Percentiles rank a stretch among this genome's conserved stretches.
phyloP scores from a whole-genome alignment of 306 rosid genomes.

The Trifolium fragiferum region DNA sequence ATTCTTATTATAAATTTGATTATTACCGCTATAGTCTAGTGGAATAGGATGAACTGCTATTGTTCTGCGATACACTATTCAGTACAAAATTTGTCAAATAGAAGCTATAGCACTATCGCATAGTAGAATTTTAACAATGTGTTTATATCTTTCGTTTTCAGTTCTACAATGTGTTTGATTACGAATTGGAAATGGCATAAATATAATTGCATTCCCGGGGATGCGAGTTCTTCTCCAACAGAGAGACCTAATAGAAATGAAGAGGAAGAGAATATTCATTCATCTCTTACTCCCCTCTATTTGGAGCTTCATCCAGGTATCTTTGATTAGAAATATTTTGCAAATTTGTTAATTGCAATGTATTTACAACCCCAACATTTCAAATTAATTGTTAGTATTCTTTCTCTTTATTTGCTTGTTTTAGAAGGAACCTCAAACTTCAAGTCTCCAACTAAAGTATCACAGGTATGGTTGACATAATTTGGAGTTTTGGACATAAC shows the following conservation, averaged over 20 bases:
- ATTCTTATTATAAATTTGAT: not conserved
- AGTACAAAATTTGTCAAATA: no score
- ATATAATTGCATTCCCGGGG: constrained; percentile 30
- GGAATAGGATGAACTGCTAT: no score
- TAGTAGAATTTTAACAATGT: no score
- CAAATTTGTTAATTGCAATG: constrained; percentile 7
- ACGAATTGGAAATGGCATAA: constrained; percentile 50
- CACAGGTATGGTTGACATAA: constrained; percentile 39
- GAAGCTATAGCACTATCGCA: no score
- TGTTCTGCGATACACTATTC: no score
- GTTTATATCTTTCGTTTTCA: constrained; percentile 8
- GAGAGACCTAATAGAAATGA: not conserved
- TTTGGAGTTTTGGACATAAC: not conserved
- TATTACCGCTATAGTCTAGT: no score
- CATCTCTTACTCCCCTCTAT: constrained; percentile 30
- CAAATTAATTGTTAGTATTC: constrained; percentile 2
- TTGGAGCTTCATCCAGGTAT: constrained; percentile 41
- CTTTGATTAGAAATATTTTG: constrained; percentile 27
- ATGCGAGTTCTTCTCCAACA: constrained; percentile 32
- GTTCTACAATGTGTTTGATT: constrained; percentile 48
- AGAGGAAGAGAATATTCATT: constrained; percentile 30
- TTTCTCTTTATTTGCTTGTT: constrained; percentile 17
- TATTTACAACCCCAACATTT: constrained; percentile 18
- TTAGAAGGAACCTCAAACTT: constrained; percentile 33
- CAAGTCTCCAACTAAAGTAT: constrained; percentile 15